phyloP scores from a whole-genome alignment of 1,284 basidiomycete genomes.

The Leccinum pachyderme region DNA sequence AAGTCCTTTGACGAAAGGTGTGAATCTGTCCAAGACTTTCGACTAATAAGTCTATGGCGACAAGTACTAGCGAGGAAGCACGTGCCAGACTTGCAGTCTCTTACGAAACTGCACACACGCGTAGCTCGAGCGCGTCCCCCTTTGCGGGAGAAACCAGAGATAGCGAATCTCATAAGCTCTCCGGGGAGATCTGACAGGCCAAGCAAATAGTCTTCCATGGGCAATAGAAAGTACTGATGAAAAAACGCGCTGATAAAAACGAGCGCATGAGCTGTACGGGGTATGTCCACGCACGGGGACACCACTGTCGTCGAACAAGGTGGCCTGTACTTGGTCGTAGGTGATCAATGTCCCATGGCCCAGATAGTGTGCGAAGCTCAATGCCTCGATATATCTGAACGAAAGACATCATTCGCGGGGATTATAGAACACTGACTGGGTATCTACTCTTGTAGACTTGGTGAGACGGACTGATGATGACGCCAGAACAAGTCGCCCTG shows the following conservation, averaged over 20 bases:
- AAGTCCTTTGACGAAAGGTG: slow-evolving; percentile 69
- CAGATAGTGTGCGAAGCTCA: slow-evolving; percentile 88
- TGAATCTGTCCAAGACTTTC: slow-evolving; percentile 74
- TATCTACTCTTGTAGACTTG: slow-evolving; percentile 70
- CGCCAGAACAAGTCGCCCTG: slow-evolving; percentile 76
- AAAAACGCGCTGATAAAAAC: slow-evolving; percentile 4
- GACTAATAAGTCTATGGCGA: background rate
- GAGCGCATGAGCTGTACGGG: background rate
- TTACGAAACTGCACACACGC: slow-evolving; percentile 75
- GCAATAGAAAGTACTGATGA: slow-evolving; percentile 63
- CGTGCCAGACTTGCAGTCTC: slow-evolving; percentile 76
- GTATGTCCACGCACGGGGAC: slow-evolving; percentile 48
- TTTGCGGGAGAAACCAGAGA: slow-evolving; percentile 68
- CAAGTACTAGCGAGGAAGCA: background rate
- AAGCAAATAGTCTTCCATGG: slow-evolving; percentile 83
- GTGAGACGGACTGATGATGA: slow-evolving; percentile 74
- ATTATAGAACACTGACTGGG: background rate
- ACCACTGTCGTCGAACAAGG: slow-evolving; percentile 58
- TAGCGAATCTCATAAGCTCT: slow-evolving; percentile 96
- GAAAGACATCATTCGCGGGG: slow-evolving; percentile 13
- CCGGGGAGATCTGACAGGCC: slow-evolving; percentile 94
- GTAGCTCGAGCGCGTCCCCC: slow-evolving; percentile 71
- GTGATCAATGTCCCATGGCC: slow-evolving; percentile 71
- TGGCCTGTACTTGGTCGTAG: slow-evolving; percentile 64
- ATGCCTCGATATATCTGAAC: slow-evolving; percentile 79